Percentiles rank a stretch among this genome's conserved stretches.
These are phyloP conservation scores for Suillus occidentalis DNA, from an alignment of 768 basidiomycete species.

Conservation along the genomic window DNA sequence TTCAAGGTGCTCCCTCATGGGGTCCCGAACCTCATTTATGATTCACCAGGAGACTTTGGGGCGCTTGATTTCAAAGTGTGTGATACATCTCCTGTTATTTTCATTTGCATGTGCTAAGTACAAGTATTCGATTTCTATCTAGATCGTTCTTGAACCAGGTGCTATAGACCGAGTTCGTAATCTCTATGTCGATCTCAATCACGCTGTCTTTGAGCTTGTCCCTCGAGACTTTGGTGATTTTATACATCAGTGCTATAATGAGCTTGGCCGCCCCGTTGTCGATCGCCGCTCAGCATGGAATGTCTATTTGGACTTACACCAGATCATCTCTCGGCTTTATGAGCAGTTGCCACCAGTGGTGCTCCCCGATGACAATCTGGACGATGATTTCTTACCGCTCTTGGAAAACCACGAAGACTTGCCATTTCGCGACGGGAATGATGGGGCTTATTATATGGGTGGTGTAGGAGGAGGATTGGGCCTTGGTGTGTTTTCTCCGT, in stretches of 20 bases:
- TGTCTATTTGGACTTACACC: background rate
- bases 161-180: background rate
- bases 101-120: background rate
- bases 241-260: background rate
- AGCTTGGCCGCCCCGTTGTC: background rate
- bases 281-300: background rate
- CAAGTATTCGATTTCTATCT: background rate
- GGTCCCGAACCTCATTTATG: conserved; percentile 35
- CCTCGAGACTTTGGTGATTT: background rate
- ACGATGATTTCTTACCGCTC: background rate
- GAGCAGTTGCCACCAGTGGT: background rate
- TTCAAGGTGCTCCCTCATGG: conserved; percentile 36
- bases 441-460: conserved; percentile 18
- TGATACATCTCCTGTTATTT: background rate
- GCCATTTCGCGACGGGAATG: conserved; percentile 5
- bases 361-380: background rate
- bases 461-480: background rate
- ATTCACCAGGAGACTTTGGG: conserved; percentile 28
- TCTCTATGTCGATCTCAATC: background rate
- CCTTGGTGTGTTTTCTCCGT: background rate
- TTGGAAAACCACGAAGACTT: conserved; percentile 11
- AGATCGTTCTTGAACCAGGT: background rate
- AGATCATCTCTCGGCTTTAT: background rate
- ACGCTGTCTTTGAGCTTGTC: background rate
- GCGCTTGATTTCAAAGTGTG: conserved; percentile 37